Conservation (phyloP, 164 flowering plant genomes). For the Vitis rupestris region DNA sequence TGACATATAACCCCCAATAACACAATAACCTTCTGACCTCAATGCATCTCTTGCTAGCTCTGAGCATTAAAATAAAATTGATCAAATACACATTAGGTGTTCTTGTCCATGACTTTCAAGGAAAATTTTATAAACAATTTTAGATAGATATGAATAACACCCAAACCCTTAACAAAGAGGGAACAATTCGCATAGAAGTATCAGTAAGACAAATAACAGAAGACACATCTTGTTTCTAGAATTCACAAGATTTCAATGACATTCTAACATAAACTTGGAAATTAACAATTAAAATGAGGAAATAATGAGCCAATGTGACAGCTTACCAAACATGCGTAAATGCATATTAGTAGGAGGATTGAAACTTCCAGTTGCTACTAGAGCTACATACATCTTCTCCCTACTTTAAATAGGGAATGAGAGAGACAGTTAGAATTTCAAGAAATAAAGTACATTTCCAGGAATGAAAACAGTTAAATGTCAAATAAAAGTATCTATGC, state of each 20-base stretch:
- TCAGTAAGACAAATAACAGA: no score
- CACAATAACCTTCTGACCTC: slow-evolving; percentile 58
- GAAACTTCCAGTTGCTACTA: slow-evolving; percentile 88
- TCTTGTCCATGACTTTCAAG: no score
- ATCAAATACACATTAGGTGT: neutral
- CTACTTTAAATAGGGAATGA: slow-evolving; percentile 20
- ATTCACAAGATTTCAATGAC: no score
- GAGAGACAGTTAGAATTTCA: neutral
- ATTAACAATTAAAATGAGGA: neutral
- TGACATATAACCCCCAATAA: slow-evolving; percentile 89
- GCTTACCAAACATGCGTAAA: slow-evolving; percentile 79
- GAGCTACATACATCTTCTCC: slow-evolving; percentile 49
- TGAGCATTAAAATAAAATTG: slow-evolving; percentile 23
- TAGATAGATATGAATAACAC: no score
- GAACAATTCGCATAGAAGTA: no score
- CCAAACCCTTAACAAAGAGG: no score
- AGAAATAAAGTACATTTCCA: no score
- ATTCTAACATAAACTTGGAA: neutral
- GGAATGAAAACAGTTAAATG: no score
- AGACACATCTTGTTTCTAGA: no score
- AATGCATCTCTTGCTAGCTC: slow-evolving; percentile 94
- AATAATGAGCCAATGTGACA: neutral
- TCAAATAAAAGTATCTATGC: no score
- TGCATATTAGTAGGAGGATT: slow-evolving; percentile 97
- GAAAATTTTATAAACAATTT: no score